Evolutionary conservation across 1,139 yeast species (phyloP).

Genomic region (Casaregolazyma suthepensis): DNA sequence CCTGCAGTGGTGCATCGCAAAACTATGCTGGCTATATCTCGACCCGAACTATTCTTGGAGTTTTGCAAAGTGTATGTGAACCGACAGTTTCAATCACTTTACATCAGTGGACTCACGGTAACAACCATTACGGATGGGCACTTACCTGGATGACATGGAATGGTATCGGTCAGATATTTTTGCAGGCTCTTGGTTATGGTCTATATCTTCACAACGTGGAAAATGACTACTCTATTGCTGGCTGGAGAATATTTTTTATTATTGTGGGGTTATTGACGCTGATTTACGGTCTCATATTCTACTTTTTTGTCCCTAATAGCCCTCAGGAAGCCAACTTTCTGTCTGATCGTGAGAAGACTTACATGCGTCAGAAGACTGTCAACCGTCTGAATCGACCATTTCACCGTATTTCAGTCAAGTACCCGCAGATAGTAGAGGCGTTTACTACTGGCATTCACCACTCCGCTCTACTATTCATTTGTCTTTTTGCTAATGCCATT

Average conservation of each 20-base stretch:
- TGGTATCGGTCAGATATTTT: constrained; percentile 22
- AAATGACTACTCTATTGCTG: constrained; percentile 22
- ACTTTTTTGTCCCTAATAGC: constrained; percentile 12
- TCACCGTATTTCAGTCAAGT: constrained; percentile 45
- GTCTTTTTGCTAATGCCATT: constrained; percentile 19
- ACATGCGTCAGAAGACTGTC: constrained; percentile 6
- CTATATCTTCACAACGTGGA: constrained; percentile 14
- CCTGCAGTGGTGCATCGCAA: constrained; percentile 40
- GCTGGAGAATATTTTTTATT: constrained; percentile 44
- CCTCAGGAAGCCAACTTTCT: constrained; percentile 42
- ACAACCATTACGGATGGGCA: constrained; percentile 18
- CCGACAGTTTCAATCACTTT: constrained; percentile 19
- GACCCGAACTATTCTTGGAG: constrained; percentile 45
- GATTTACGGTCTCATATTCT: constrained; percentile 10
- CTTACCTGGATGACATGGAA: constrained; percentile 19
- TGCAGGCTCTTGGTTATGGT: constrained; percentile 19
- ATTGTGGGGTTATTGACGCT: constrained; percentile 33
- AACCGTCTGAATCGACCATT: constrained; percentile 39
- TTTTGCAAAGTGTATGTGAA: constrained; percentile 38
- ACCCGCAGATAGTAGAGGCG: constrained; percentile 41
- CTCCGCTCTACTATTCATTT: constrained; percentile 31
- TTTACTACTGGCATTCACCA: constrained; percentile 38
- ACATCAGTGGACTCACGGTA: constrained; percentile 22
- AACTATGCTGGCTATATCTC: constrained; percentile 42
- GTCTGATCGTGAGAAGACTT: constrained; percentile 38